phyloP scores from a whole-genome alignment of 1,139 yeast species.

The Yueomyces sp. region DNA sequence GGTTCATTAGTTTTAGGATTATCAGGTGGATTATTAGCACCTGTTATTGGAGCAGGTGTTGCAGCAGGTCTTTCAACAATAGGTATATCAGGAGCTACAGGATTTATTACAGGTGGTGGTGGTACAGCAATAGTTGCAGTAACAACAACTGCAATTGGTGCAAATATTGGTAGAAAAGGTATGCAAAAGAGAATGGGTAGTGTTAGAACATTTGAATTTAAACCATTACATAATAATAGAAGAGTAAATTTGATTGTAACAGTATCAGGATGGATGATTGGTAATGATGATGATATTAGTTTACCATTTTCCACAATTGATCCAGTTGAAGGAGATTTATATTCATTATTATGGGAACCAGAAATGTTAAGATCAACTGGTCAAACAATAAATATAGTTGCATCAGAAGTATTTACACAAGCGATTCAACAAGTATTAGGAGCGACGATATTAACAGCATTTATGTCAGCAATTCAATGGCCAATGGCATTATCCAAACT shows the following conservation, averaged over 20 bases:
- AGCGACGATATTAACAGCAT: slow-evolving; percentile 78
- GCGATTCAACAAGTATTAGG: slow-evolving; percentile 93
- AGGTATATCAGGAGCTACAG: slow-evolving; percentile 84
- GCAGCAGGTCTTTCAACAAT: slow-evolving; percentile 95
- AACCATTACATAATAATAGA: slow-evolving; percentile 84
- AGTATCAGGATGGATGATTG: slow-evolving; percentile 97
- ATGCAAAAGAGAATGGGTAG: slow-evolving; percentile 83
- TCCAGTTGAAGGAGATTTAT: slow-evolving; percentile 94
- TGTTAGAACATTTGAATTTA: slow-evolving; percentile 85
- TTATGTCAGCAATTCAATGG: slow-evolving; percentile 90
- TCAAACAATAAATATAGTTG: slow-evolving; percentile 84
- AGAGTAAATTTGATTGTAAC: slow-evolving; percentile 82
- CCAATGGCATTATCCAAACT: slow-evolving; percentile 88
- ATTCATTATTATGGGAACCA: slow-evolving; percentile 93
- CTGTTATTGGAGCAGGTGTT: slow-evolving; percentile 95
- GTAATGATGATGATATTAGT: slow-evolving; percentile 89
- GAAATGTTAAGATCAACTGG: slow-evolving; percentile 95
- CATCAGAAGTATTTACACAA: slow-evolving; percentile 85
- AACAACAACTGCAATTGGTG: slow-evolving; percentile 86
- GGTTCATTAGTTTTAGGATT: slow-evolving; percentile 91
- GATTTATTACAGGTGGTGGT: slow-evolving; percentile 92
- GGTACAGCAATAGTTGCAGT: slow-evolving; percentile 93
- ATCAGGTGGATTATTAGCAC: slow-evolving; percentile 91
- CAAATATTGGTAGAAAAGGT: slow-evolving; percentile 74
- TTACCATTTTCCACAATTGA: slow-evolving; percentile 93